Conservation (phyloP, 306 rosid genomes). For the Fragaria ananassa region DNA sequence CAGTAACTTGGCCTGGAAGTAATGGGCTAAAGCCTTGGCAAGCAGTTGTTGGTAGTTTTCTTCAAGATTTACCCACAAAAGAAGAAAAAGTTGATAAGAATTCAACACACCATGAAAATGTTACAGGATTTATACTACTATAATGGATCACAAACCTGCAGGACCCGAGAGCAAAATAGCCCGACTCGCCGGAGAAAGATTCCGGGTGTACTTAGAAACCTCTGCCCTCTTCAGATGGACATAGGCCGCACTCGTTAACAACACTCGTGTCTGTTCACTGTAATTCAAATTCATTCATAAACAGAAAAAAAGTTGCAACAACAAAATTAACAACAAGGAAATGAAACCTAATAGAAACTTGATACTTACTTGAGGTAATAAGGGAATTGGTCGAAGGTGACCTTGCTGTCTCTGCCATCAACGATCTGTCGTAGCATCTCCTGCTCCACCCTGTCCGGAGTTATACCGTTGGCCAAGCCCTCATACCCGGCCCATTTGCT, state of each 20-base stretch:
- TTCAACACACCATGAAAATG: background rate
- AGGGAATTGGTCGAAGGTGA: conserved; percentile 79
- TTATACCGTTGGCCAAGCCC: conserved; percentile 30
- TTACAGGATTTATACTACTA: background rate
- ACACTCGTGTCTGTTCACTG: conserved; percentile 86
- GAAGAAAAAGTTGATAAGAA: background rate
- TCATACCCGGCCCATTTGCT: conserved; percentile 40
- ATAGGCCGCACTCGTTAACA: conserved; percentile 93
- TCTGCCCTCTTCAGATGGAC: conserved; percentile 88
- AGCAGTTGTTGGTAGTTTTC: conserved; percentile 95
- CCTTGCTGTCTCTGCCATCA: conserved; percentile 70
- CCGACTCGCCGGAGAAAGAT: conserved; percentile 93
- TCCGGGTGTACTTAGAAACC: conserved; percentile 76
- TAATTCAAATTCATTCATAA: background rate
- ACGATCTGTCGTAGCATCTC: conserved; percentile 58
- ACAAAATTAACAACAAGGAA: background rate
- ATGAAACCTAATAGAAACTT: background rate
- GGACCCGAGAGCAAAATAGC: conserved; percentile 95
- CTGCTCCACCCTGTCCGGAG: conserved; percentile 52
- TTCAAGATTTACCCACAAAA: conserved; percentile 25
- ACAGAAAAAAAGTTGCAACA: background rate
- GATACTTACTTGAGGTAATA: conserved; percentile 59
- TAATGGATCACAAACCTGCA: conserved; percentile 49
- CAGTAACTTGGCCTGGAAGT: conserved; percentile 87
- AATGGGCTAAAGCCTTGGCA: conserved; percentile 96